Conservation (phyloP, 1,284 basidiomycete genomes). For the Austropuccinia psidii region DNA sequence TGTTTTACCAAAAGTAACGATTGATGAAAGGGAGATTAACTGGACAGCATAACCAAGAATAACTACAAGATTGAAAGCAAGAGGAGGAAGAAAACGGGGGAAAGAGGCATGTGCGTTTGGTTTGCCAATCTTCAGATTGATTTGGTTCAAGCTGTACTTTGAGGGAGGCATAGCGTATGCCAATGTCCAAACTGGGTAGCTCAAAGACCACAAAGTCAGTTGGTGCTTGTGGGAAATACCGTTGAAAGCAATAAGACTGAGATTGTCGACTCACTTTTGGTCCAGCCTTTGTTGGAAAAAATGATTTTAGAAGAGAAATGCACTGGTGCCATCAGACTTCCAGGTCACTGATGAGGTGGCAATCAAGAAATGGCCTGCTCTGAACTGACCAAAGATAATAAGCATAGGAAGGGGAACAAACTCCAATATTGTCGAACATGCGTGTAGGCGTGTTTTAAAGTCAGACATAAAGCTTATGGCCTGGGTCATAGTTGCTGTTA, state of each 20-base stretch:
- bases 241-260: background rate
- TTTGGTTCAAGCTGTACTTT: background rate
- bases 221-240: background rate
- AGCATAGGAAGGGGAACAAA: too few relatives aligned
- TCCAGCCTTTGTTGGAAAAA: background rate
- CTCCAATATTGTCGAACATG: too few relatives aligned
- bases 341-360: too few relatives aligned
- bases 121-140: background rate
- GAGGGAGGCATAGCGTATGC: constrained; percentile 3
- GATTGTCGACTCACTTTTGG: background rate
- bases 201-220: background rate
- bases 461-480: too few relatives aligned
- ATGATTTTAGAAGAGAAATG: background rate
- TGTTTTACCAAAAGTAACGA: background rate
- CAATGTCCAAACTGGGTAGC: background rate
- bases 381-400: too few relatives aligned
- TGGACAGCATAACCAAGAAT: background rate
- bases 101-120: background rate
- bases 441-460: too few relatives aligned
- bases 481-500: background rate
- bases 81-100: background rate
- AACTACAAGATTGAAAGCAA: background rate
- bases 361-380: too few relatives aligned
- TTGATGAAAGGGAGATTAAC: background rate
- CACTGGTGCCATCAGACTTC: too few relatives aligned